Evolutionary conservation across 1,284 basidiomycete species (phyloP), one percentile per base, ranked within the genome.

Genomic region (Marasmius fiardii): DNA sequence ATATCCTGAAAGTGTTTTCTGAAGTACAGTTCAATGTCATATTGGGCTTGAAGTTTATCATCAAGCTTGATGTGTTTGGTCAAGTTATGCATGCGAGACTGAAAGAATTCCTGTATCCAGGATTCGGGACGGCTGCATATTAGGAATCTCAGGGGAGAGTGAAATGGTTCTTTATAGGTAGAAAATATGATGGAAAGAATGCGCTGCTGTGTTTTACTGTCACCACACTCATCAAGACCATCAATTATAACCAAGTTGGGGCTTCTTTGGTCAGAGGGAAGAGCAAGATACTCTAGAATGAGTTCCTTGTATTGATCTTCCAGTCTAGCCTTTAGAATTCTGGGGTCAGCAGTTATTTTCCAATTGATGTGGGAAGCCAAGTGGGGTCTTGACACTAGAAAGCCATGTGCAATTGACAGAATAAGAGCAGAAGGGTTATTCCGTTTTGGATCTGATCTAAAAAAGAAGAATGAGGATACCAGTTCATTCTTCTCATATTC

Each of bases 111-210:
- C 6, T 61, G 56, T 28, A 68, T 65, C 34, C 62, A 63, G 0
- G 63, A 60, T 45, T 67, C 65, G 3, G 65, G 65, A 7, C 64
- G 58, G 23, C 62, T 63, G 7, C 61, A 58, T 24, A 68, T 61
- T 51, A 68, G 62, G 55, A 67, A 64, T 47, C 62, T 62, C 3
- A 68, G 56, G 1, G 65, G 66, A 0, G 64, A 31, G 31, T 2
- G 11, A 31, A n/a, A 14, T 20, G 14, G 20, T 41, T 49, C n/a
- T 2, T 8, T 11, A 31, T 31, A 31, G 47, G 23, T 16, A 45
- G 21, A 28, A 26, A 18, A 16, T 3, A 49, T 49, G 47, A 49
- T 33, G 14, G n/a, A 33, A 11, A 55, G 37, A 21, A 55, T 41
- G 1, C 37, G 47, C 11, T 5, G 45, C 43, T 55, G 54, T 12